Conservation (phyloP, 768 basidiomycete genomes). For the Mycena maculata region DNA sequence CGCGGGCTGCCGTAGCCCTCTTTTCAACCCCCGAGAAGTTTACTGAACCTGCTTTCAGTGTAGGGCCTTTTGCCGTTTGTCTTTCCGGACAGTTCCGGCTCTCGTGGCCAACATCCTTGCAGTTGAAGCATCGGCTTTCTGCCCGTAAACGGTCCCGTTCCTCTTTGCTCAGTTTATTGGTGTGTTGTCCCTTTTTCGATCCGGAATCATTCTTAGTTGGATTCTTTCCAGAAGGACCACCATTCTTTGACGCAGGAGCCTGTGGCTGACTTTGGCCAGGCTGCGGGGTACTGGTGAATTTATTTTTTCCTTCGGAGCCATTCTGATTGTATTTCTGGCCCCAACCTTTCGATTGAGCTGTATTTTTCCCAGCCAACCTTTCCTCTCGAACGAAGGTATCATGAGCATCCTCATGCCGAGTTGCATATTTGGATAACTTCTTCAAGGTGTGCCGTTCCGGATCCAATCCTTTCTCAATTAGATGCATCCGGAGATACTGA, state of each 20-base stretch:
- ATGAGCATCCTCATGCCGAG: background rate
- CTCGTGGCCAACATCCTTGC: slow-evolving; percentile 36
- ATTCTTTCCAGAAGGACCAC: no score
- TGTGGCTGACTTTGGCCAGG: no score
- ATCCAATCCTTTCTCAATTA: slow-evolving; percentile 36
- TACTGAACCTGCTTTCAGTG: slow-evolving; percentile 9
- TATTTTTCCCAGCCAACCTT: background rate
- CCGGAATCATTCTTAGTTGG: background rate
- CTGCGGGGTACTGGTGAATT: no score
- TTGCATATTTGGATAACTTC: background rate
- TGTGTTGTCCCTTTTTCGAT: background rate
- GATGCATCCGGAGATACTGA: slow-evolving; percentile 30
- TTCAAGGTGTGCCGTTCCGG: slow-evolving; percentile 23
- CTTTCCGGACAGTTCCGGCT: slow-evolving; percentile 30
- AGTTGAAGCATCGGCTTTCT: slow-evolving; percentile 36
- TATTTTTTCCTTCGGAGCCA: no score
- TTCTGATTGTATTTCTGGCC: background rate
- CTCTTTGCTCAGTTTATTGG: slow-evolving; percentile 22
- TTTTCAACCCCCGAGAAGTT: background rate
- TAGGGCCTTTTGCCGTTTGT: slow-evolving; percentile 28
- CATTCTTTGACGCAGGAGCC: no score
- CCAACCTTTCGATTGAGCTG: background rate
- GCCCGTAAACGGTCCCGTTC: slow-evolving; percentile 26
- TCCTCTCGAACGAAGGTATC: slow-evolving; percentile 3
- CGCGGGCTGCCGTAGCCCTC: background rate